Evolutionary conservation across 352 stramenopile genomes (phyloP).

Genomic region (Phytopythium vexans): DNA sequence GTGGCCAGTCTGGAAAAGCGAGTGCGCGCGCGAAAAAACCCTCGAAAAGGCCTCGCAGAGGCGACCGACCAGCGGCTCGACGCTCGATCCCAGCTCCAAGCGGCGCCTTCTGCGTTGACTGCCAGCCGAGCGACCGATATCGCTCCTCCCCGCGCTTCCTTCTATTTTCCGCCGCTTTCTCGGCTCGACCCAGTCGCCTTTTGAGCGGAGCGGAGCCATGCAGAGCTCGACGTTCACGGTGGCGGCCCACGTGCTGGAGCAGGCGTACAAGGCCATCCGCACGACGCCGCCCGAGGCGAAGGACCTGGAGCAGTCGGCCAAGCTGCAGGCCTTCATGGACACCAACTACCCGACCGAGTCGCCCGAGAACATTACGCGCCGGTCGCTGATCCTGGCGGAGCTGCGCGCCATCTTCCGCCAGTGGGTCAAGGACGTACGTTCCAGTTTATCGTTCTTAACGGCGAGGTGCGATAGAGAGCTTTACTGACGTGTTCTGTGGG

Average conservation of each 20-base stretch:
- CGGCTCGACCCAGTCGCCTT: too few species aligned
- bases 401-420: slow-evolving; percentile 79
- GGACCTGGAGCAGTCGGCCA: slow-evolving; percentile 78
- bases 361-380: slow-evolving; percentile 77
- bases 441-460: not conserved
- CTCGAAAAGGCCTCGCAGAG: too few species aligned
- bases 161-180: too few species aligned
- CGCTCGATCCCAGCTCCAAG: too few species aligned
- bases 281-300: slow-evolving; percentile 79
- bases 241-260: slow-evolving; percentile 72
- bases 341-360: slow-evolving; percentile 74
- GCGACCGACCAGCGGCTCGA: too few species aligned
- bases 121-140: too few species aligned
- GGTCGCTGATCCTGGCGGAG: slow-evolving; percentile 83
- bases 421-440: slow-evolving; percentile 71
- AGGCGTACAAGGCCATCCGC: slow-evolving; percentile 89
- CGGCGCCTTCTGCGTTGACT: too few species aligned
- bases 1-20: too few species aligned
- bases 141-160: too few species aligned
- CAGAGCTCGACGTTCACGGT: slow-evolving; percentile 70
- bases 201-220: slow-evolving; percentile 15
- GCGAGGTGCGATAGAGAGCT: too few species aligned
- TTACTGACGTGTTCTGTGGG: not conserved
- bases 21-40: too few species aligned
- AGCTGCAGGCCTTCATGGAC: slow-evolving; percentile 84